Percentiles rank a stretch among this genome's conserved stretches.
phyloP scores from a whole-genome alignment of 495 filamentous ascomycete genomes.

The Penicillium antarcticum region DNA sequence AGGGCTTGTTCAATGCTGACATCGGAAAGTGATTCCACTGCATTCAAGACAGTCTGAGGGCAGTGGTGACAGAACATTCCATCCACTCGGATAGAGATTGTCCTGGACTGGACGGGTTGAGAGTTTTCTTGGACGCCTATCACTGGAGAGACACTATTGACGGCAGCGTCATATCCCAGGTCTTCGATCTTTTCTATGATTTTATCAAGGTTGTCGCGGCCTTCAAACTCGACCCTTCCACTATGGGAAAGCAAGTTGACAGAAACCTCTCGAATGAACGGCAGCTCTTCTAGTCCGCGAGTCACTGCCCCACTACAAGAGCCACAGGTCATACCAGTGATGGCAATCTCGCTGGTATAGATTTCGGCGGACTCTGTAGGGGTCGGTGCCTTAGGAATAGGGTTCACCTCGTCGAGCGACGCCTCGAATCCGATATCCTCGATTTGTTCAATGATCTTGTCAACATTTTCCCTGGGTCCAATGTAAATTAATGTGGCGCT shows the following conservation, averaged over 20 bases:
- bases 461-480: constrained; percentile 38
- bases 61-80: constrained; percentile 92
- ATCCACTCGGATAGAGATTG: constrained; percentile 63
- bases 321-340: constrained; percentile 83
- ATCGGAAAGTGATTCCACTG: constrained; percentile 49
- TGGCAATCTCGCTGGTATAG: constrained; percentile 60
- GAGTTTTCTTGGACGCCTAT: constrained; percentile 4
- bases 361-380: background rate
- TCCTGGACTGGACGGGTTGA: constrained; percentile 39
- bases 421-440: constrained; percentile 58
- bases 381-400: constrained; percentile 20
- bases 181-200: constrained; percentile 73
- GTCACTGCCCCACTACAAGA: constrained; percentile 68
- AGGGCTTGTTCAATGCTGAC: constrained; percentile 48
- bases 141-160: constrained; percentile 39
- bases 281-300: constrained; percentile 55
- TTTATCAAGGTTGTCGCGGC: constrained; percentile 48
- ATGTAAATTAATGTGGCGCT: constrained; percentile 49
- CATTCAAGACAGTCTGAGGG: constrained; percentile 55
- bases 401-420: constrained; percentile 40
- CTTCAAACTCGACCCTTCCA: constrained; percentile 60
- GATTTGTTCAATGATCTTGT: constrained; percentile 45
- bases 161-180: constrained; percentile 69
- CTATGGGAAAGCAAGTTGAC: constrained; percentile 75
- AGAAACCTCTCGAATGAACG: constrained; percentile 60